Evolutionary conservation across 306 rosid genomes (phyloP), one percentile per base, ranked within the genome.

Genomic region (Arachis stenosperma): DNA sequence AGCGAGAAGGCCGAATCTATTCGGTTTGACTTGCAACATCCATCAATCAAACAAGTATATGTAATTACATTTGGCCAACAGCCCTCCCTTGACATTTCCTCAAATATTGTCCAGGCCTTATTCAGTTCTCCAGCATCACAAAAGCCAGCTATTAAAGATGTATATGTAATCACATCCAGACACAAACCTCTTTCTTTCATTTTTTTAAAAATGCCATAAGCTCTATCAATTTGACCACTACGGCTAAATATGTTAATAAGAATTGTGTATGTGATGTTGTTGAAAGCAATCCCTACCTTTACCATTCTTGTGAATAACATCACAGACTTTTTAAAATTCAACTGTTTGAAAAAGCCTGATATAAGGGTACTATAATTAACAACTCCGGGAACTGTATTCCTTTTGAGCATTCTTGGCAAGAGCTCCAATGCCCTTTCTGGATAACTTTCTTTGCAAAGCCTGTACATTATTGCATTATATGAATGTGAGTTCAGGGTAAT

Each of bases 361-460:
- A 89, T 87, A 56, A 89, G 84, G 14, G 82, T 85, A 64, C 75
- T 72, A 73, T 79, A 89, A 75, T 77, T 82, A 65, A 83, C 80
- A 79, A 59, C 88, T 76, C 66, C 83, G 1, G 89, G 91, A 80
- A 75, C 69, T 59, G 83, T 72, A 78, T 85, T 87, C 75, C 69
- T 75, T 85, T 89, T 89, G 8, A 89, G 78, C 95, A 89, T 89
- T 67, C 70, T 58, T 15, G 91, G 95, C 65, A 89, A 68, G 63
- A 89, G 74, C 74, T 83, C 87, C 87, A 80, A 84, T 29, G 85
- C 84, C 61, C 67, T 81, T 57, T 87, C 75, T 56, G 82, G 63
- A 70, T 69, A 71, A 65, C 83, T 42, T 78, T 71, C 86, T 74
- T 76, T 78, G 72, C 90, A 89, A 64, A 89, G 81, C 77, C 40